phyloP scores from a whole-genome alignment of 108 stramenopile genomes.

The Parmales sp. region DNA sequence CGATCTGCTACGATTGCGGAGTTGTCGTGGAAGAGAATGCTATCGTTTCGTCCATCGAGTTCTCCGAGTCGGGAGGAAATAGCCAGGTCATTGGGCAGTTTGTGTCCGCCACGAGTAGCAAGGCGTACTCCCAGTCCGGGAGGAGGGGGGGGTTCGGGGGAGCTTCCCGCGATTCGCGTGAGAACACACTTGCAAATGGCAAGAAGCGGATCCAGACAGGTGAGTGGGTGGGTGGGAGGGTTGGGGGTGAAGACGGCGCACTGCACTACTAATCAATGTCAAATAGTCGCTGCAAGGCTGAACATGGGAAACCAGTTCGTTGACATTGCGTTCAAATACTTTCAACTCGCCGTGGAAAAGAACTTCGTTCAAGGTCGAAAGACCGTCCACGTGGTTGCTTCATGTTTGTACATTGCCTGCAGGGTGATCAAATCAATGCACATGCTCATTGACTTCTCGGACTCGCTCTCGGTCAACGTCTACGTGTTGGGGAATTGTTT shows the following conservation, averaged over 20 bases:
- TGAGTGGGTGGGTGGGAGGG: not conserved
- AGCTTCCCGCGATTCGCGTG: slow-evolving; percentile 73
- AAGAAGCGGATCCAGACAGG: slow-evolving; percentile 46
- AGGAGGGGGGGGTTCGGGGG: slow-evolving; percentile 70
- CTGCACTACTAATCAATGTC: not conserved
- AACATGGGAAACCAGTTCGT: slow-evolving; percentile 66
- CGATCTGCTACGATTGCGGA: slow-evolving; percentile 79
- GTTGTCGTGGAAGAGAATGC: slow-evolving; percentile 87
- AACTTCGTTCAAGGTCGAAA: slow-evolving; percentile 87
- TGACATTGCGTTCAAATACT: slow-evolving; percentile 84
- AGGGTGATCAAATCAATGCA: slow-evolving; percentile 90
- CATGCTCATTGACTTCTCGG: slow-evolving; percentile 97
- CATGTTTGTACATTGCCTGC: slow-evolving; percentile 96
- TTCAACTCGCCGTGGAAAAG: slow-evolving; percentile 84
- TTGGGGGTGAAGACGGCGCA: no score
- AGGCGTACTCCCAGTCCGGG: slow-evolving; percentile 44
- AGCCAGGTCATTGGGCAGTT: slow-evolving; percentile 41
- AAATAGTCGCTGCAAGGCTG: slow-evolving; percentile 67
- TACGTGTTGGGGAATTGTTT: slow-evolving; percentile 94
- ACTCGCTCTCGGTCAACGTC: slow-evolving; percentile 94
- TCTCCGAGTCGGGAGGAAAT: slow-evolving; percentile 76
- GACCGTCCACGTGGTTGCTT: slow-evolving; percentile 84
- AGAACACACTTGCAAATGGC: slow-evolving; percentile 81
- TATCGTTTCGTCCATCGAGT: slow-evolving; percentile 78
- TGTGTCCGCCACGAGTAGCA: slow-evolving; percentile 58